Conservation (phyloP, 192 early-diverging fungal species). For the Umbelopsis sp. region DNA sequence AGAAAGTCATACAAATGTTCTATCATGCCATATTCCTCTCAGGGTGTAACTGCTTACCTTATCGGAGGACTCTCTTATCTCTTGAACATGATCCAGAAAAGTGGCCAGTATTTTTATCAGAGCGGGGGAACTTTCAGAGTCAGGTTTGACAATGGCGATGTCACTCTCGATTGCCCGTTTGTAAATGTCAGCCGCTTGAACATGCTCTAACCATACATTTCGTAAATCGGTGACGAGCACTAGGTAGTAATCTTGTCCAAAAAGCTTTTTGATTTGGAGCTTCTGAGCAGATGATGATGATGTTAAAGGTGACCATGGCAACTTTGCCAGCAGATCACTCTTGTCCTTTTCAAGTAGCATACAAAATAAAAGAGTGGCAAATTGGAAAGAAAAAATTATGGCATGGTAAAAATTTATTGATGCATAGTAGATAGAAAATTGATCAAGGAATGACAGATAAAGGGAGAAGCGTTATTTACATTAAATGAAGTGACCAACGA, state of each 20-base stretch:
- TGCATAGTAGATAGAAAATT: too few species aligned
- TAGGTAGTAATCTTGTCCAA: slow-evolving; percentile 2
- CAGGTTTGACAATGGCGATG: background rate
- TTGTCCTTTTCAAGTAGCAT: background rate
- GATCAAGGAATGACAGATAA: too few species aligned
- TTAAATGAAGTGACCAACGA: background rate
- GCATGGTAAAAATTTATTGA: background rate
- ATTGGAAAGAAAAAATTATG: background rate
- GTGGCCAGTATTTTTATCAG: slow-evolving; percentile 2
- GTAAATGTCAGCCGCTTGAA: background rate
- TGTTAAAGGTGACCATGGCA: background rate
- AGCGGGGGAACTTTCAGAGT: background rate
- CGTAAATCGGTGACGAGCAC: background rate
- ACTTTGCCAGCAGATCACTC: background rate
- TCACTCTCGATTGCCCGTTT: background rate
- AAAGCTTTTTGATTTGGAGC: background rate
- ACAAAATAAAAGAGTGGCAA: background rate
- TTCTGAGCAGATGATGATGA: background rate
- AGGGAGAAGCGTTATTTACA: background rate
- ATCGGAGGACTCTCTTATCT: background rate
- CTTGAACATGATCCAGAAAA: background rate
- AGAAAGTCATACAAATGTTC: too few species aligned
- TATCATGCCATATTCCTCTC: too few species aligned
- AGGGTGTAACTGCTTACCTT: background rate
- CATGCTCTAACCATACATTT: slow-evolving; percentile 11